Base-by-base conservation (phyloP, 805 yeast species). In the Diddensiella caesifluorescens region DNA sequence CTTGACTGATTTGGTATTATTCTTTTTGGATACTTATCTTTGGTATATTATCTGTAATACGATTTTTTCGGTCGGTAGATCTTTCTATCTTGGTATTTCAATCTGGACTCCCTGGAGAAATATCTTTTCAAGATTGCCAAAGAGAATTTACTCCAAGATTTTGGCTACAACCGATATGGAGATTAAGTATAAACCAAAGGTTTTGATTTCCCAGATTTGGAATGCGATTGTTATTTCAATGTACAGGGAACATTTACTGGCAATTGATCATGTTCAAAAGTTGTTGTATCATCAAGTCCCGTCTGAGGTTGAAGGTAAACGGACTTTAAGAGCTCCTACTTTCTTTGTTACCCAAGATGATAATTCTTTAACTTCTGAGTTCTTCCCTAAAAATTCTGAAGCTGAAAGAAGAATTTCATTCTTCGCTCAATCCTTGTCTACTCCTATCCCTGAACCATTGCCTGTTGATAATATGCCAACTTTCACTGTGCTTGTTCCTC, bases 401-500 rank as follows among this genome's bases (percentile, higher is more conserved):
- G 98, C 99, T 51, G 98, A 94, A 72, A 89, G 98, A 74, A 92
- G 99, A 76, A 89, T 92, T 56, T 86, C 97, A 46, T 92, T 94
- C 83, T 92, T 92, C 71, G 99, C 99, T 46, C 98, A 92, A 69
- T 89, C 97, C 7, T 74, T 92, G 67, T 94, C 98, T 39, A 92
- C 98, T 46, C 98, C 98, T 55, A 89, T 92, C 57, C 95, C 96
- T 50, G 98, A 92, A 70, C 97, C 99, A 49, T 74, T 92, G 61
- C 98, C 99, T 33, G 97, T 94, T 54, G 98, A 92, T 68, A 90
- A 90, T 74, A 92, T 92, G 98, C 99, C 99, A 52, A 90, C 97
- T 9, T 92, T 92, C 67, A 89, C 98, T 29, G 97, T 92, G 18
- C 72, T 90, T 65, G 83, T 90, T 53, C 97, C 98, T 59, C 98